Conservation (phyloP, 2,329 filamentous ascomycete genomes). For the Samsoniella hepiali region DNA sequence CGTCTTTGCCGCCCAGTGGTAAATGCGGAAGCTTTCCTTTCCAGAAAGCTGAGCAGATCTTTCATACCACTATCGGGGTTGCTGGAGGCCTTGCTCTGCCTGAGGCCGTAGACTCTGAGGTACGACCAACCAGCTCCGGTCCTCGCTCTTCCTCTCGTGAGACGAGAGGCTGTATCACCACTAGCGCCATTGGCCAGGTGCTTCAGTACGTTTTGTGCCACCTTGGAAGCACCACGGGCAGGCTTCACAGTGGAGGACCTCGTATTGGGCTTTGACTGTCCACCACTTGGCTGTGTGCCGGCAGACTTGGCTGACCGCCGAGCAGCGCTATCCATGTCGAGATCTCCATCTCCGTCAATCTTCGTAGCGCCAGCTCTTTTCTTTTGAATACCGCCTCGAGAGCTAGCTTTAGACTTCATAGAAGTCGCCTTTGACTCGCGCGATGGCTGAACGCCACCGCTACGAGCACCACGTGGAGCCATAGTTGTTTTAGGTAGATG, state of each 20-base stretch:
- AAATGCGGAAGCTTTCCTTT: slow-evolving; percentile 63
- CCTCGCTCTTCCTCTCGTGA: slow-evolving; percentile 27
- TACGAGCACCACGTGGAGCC: slow-evolving; percentile 23
- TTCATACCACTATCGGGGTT: slow-evolving; percentile 66
- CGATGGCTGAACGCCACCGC: slow-evolving; percentile 23
- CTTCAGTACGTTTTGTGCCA: slow-evolving; percentile 43
- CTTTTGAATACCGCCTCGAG: slow-evolving; percentile 52
- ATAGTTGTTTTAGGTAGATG: slow-evolving; percentile 21
- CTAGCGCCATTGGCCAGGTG: slow-evolving; percentile 38
- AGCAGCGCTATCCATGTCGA: slow-evolving; percentile 51
- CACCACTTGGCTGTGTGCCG: slow-evolving; percentile 23
- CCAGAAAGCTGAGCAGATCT: slow-evolving; percentile 64
- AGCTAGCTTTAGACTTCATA: slow-evolving; percentile 30
- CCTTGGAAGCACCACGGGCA: slow-evolving; percentile 33
- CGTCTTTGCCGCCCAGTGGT: slow-evolving; percentile 42
- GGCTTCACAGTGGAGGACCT: slow-evolving; percentile 25
- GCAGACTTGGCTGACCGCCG: slow-evolving; percentile 35
- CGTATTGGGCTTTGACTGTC: slow-evolving; percentile 31
- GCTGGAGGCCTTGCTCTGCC: slow-evolving; percentile 62
- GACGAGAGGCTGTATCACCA: slow-evolving; percentile 33
- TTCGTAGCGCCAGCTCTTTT: slow-evolving; percentile 38
- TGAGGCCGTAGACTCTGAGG: slow-evolving; percentile 59
- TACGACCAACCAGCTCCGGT: slow-evolving; percentile 29
- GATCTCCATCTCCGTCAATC: slow-evolving; percentile 55
- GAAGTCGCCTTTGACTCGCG: slow-evolving; percentile 33